A percentile compares a stretch with the other conserved stretches of the same genome.
Evolutionary conservation across 257 asterid genomes (phyloP).

Genomic region (Solanum arcanum): DNA sequence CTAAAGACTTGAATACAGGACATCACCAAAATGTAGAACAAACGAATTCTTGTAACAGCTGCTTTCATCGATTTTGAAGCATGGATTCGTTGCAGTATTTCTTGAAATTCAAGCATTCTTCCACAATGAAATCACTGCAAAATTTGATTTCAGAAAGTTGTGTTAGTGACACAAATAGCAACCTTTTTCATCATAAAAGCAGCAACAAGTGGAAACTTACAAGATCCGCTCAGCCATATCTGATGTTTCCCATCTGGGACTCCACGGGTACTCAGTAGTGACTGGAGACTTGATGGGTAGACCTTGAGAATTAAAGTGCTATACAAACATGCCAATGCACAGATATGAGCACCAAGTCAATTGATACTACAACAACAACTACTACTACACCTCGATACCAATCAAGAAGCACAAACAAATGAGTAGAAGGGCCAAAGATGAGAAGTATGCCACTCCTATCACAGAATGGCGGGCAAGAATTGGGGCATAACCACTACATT

Average conservation of each 20-base stretch:
- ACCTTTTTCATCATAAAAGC: neutral
- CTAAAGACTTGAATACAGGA: neutral
- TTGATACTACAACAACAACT: neutral
- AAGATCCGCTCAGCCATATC: slow-evolving; percentile 71
- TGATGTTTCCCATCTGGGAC: slow-evolving; percentile 77
- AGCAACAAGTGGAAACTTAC: slow-evolving; percentile 31
- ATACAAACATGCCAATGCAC: neutral
- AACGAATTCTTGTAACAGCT: neutral
- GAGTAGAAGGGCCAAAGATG: neutral
- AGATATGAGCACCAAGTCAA: neutral
- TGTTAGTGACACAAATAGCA: neutral
- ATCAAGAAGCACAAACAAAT: neutral
- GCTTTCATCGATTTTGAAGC: slow-evolving; percentile 12
- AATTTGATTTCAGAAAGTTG: neutral
- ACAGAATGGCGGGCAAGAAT: neutral
- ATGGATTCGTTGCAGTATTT: slow-evolving; percentile 61
- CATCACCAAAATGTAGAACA: neutral
- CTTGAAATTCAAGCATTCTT: slow-evolving; percentile 79
- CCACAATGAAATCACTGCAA: slow-evolving; percentile 65
- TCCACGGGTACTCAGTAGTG: slow-evolving; percentile 74
- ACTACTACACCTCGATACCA: neutral
- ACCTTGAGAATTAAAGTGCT: slow-evolving; percentile 63
- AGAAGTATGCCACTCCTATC: neutral
- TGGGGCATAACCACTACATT: neutral
- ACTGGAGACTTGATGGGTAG: slow-evolving; percentile 53